Base-by-base conservation (phyloP, 2,329 filamentous ascomycete species). In the Catunica adiposa region DNA sequence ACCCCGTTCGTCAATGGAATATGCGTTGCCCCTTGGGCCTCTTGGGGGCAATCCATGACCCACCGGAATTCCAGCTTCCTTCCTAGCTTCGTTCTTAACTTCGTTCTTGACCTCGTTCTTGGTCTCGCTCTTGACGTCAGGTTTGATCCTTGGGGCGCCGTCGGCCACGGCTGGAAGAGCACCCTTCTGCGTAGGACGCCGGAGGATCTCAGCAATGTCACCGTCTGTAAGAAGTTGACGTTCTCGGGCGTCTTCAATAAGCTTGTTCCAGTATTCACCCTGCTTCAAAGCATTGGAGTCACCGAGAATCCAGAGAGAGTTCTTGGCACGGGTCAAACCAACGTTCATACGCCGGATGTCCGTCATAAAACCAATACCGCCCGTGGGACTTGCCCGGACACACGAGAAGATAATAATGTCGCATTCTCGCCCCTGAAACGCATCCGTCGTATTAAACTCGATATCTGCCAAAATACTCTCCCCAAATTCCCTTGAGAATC, bases 341-440 rank as follows among this genome's bases (percentile, higher is more conserved):
- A 98, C 92, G 68, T 98, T 98, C 94, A 98, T 97, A 75, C 92
- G 90, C 58, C 92, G 82, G 65, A 98, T 95, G 67, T 98, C 92
- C 55, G 87, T 86, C 78, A 98, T 84, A 79, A 98, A 98, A 75
- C 92, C 92, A 64, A 98, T 95, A 63, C 90, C 89, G n/a, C 86
- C 85, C 6, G 84, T 86, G n/a, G 86, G 80, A 29, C 85, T 90
- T 22, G 92, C 90, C 71, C 92, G 83, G 59, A 98, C 92, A 68
- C 94, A 98, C 42, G 92, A 97, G 72, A 98, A 98, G 61, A 98
- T 97, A 67, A 98, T 97, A 60, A 98, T 84, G 65, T 98, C 92
- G 64, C 89, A 92, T 69, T 98, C 92, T 62, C 94, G 82, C 60
- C 92, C 92, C 67, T 98, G 89, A 67, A 96, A 98, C 17, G 92